Conservation (phyloP, 176 grass and related monocot species). For the Pontederia crassipes region DNA sequence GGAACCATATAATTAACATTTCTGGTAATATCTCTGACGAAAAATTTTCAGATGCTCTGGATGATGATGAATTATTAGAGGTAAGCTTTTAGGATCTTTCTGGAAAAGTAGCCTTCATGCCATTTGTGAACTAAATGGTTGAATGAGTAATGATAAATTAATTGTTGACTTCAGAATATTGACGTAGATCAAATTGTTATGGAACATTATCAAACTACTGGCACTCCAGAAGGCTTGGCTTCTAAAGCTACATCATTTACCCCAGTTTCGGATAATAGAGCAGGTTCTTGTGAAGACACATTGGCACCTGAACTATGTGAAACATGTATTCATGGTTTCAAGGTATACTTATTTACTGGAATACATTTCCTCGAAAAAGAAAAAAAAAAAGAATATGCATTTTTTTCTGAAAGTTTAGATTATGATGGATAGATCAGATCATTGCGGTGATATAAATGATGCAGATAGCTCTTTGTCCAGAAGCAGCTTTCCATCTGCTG, state of each 20-base stretch:
- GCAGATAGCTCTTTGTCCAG: constrained; percentile 65
- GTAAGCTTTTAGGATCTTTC: constrained; percentile 16
- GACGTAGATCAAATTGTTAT: constrained; percentile 89
- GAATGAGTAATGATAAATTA: not conserved
- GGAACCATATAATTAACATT: constrained; percentile 3
- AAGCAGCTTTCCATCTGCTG: constrained; percentile 45
- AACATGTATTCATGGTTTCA: constrained; percentile 52
- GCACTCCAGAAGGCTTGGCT: constrained; percentile 43
- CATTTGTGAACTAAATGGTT: not conserved
- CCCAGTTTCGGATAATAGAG: constrained; percentile 28
- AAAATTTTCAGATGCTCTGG: constrained; percentile 41
- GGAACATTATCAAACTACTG: constrained; percentile 75
- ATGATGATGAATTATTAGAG: constrained; percentile 75
- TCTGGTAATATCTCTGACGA: constrained; percentile 23
- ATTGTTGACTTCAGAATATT: constrained; percentile 58
- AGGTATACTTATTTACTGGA: constrained; percentile 37
- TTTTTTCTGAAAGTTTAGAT: constrained; percentile 5
- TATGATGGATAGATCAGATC: constrained; percentile 14
- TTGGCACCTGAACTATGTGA: constrained; percentile 61
- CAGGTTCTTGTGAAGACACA: constrained; percentile 20
- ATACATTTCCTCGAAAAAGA: not conserved
- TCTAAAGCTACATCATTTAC: constrained; percentile 24
- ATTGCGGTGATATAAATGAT: constrained; percentile 19
- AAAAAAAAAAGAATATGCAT: not conserved
- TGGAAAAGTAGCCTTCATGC: not conserved